Evolutionary conservation across 495 filamentous ascomycete genomes (phyloP).

Genomic region (Pyronema domesticum): DNA sequence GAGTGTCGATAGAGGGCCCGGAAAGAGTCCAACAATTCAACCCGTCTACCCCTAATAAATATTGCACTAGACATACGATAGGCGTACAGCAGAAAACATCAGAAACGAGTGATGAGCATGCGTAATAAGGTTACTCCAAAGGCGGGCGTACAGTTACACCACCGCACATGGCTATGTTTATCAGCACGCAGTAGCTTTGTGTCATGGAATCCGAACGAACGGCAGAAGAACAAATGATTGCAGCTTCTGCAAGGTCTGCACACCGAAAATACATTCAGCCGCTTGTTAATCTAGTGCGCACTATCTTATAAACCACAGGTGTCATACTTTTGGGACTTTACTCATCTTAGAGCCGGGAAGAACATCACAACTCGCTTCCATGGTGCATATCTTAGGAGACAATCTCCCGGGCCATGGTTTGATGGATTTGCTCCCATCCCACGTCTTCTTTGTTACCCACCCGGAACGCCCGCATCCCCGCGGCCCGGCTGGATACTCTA

Average conservation of each 20-base stretch:
- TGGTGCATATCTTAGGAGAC: no score
- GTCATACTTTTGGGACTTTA: background rate
- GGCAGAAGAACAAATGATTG: background rate
- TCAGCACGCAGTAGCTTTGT: background rate
- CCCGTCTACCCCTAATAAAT: no score
- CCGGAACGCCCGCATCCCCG: no score
- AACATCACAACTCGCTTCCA: background rate
- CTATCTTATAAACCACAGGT: background rate
- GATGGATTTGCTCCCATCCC: no score
- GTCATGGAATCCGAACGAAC: background rate
- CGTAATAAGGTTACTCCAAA: background rate
- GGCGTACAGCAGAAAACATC: background rate
- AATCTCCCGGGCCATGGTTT: no score
- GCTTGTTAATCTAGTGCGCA: background rate
- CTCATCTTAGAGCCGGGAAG: background rate
- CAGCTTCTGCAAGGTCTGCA: background rate
- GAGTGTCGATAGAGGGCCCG: no score
- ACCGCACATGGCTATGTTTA: background rate
- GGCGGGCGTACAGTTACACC: background rate
- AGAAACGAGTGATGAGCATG: background rate
- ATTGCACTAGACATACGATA: background rate
- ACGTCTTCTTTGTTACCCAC: no score
- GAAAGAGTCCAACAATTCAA: no score
- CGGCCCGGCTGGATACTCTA: no score
- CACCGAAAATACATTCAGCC: background rate